Base-by-base conservation (phyloP, 352 stramenopile species). In the Pilasporangium apinafurcum region DNA sequence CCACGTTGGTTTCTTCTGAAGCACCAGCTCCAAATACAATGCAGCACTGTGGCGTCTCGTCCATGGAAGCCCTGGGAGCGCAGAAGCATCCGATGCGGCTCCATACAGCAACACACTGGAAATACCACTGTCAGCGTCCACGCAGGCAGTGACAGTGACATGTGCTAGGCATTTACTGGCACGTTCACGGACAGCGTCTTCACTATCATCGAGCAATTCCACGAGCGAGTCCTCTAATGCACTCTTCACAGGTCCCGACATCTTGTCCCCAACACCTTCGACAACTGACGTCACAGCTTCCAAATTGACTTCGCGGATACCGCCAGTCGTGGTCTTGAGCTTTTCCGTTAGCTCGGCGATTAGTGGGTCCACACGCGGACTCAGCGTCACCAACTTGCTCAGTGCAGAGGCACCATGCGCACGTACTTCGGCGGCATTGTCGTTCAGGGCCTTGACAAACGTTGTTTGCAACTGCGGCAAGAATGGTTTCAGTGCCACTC, bases 381-480 rank as follows among this genome's bases (percentile, higher is more conserved):
- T 97, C 8, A 98, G 57, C 38, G 83, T 83, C 56, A 98, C 96
- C 8, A 99, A 73, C 21, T 97, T 80, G 21, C 78, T 89, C 22
- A 99, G 77, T 29, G 94, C 95, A 22, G 78, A 83, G 1, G 94
- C 95, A 29, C 94, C 95, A 56, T 89, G 83, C 14, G 78, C 53
- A 29, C 95, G 83, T 14, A 99, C 96, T 42, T 96, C 83, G 25
- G 88, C 86, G 9, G 78, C 92, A n/a, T 86, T 82, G 72, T 99
- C 96, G 53, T 96, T 97, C n/a, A 99, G 66, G 28, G 96, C 94
- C 73, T 99, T 99, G 34, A 99, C 90, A 57, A 99, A 99, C 3
- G 96, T 99, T 3, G 96, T 99, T 65, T 99, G 97, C 42, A 99
- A 85, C 73, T 99, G 97, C 18, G 97, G 96, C 44, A 99, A 72